These are phyloP conservation scores for Rhynchospora tenuis DNA, from an alignment of 176 grass and related monocot species.

Conservation along the genomic window DNA sequence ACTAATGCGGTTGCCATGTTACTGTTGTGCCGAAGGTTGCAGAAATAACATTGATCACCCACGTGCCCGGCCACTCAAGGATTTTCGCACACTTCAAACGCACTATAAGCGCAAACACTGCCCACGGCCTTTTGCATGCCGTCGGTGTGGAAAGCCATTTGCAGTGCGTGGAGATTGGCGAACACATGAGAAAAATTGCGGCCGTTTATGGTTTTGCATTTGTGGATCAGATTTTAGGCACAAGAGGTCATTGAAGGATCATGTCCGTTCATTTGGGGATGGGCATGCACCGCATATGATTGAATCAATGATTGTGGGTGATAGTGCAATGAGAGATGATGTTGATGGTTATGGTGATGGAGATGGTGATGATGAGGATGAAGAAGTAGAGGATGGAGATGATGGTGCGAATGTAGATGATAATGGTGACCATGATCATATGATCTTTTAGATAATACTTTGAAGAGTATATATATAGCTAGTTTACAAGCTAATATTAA, in stretches of 20 bases:
- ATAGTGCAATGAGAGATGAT: conserved; percentile 18
- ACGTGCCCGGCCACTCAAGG: conserved; percentile 65
- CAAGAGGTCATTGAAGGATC: conserved; percentile 39
- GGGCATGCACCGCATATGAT: conserved; percentile 81
- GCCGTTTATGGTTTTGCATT: conserved; percentile 86
- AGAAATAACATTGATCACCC: conserved; percentile 80
- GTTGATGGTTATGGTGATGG: conserved; percentile 21
- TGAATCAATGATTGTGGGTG: conserved; percentile 41
- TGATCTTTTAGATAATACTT: conserved; percentile 14
- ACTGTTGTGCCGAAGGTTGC: conserved; percentile 86
- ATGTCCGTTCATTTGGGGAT: conserved; percentile 64
- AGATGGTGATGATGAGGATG: conserved; percentile 15
- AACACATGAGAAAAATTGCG: conserved; percentile 95
- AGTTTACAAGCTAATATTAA: background rate
- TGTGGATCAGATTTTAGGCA: conserved; percentile 93
- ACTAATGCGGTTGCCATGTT: conserved; percentile 67
- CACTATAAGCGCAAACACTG: conserved; percentile 89
- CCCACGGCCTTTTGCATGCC: conserved; percentile 60
- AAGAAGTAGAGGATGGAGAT: background rate
- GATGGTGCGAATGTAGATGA: background rate
- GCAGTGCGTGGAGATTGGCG: conserved; percentile 91
- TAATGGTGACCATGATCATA: conserved; percentile 15
- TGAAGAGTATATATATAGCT: background rate
- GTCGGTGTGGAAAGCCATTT: conserved; percentile 67
- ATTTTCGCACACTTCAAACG: conserved; percentile 85